Percentiles rank a stretch among this genome's conserved stretches.
Evolutionary conservation across 106 monocot genomes (phyloP).

Genomic region (Phalaenopsis aphrodite): DNA sequence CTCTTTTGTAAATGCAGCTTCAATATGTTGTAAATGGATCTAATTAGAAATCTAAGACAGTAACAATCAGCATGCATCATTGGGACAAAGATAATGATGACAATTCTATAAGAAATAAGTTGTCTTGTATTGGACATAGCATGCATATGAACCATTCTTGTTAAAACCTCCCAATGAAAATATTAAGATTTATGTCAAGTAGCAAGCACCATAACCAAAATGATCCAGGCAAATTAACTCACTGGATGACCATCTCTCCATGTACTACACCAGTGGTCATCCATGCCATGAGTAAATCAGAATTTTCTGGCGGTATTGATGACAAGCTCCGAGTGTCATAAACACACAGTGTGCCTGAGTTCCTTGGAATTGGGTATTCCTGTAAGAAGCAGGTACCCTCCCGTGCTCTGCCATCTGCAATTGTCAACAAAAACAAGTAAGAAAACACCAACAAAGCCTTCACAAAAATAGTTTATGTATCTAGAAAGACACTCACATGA

Average conservation of each 20-base stretch:
- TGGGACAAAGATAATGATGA: too few species aligned
- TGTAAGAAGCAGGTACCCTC: slow-evolving; percentile 36
- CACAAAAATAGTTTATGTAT: background rate
- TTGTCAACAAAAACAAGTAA: background rate
- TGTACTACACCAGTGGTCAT: slow-evolving; percentile 45
- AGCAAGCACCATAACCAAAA: background rate
- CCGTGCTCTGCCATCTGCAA: background rate
- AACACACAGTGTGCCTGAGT: slow-evolving; percentile 44
- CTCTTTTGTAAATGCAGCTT: too few species aligned
- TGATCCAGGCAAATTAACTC: background rate
- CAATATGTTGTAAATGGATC: too few species aligned
- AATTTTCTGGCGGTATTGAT: slow-evolving; percentile 20
- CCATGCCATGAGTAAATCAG: slow-evolving; percentile 35
- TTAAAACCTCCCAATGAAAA: background rate
- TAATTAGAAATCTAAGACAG: too few species aligned
- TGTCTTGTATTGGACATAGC: too few species aligned
- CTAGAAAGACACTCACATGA: slow-evolving; percentile 20
- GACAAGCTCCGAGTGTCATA: slow-evolving; percentile 48
- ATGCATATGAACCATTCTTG: background rate
- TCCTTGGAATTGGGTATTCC: slow-evolving; percentile 54
- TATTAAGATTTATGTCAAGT: background rate
- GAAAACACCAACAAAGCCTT: background rate
- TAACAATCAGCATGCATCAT: too few species aligned
- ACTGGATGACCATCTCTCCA: slow-evolving; percentile 39
- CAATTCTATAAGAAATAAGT: too few species aligned